Base-by-base conservation (phyloP, 2,329 filamentous ascomycete species). In the Fragosphaeria purpurea region DNA sequence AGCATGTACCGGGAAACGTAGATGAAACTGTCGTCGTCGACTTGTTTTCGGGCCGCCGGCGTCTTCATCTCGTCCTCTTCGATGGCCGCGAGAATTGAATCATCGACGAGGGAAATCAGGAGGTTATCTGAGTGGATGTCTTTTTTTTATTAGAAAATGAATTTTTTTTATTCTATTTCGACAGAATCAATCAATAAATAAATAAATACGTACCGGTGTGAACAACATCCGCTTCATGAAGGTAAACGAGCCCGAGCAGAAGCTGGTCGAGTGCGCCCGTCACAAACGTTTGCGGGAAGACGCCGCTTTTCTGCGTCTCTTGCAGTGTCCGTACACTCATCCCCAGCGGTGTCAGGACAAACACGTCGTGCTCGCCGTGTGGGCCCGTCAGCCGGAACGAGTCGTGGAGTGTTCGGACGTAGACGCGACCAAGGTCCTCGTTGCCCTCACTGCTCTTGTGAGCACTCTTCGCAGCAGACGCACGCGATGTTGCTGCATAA, bases 111-210 rank as follows among this genome's bases (percentile, higher is more conserved):
- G 2, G 59, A 65, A 30, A 68, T 55, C 1, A 70, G 60, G 1
- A 70, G 58, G 48, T 70, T 70, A 9, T 61, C 62, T 1, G 65
- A 59, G 32, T 67, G 62, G 11, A 69, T 38, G 48, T 69, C 67
- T 69, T 34, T 10, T 30, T 38, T 43, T 40, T 30, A 37, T 53
- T 13, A 42, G 38, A 13, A 7, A 7, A 7, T 35, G 30, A 22
- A 34, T n/a, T n/a, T n/a, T n/a, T n/a, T n/a, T n/a, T n/a, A n/a
- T n/a, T n/a, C n/a, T n/a, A n/a, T n/a, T n/a, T n/a, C n/a, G 6
- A 37, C 37, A 62, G 52, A 62, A 46, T 55, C 62, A 62, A 10
- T 60, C 53, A 31, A 38, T 37, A 11, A 7, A 7, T 7, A 11
- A 37, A 7, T 7, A 11, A 11, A 2, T 11, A 35, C 56, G 39